These are phyloP conservation scores for Dipteronia dyeriana DNA, from an alignment of 345 rosid genomes.

Conservation along the genomic window DNA sequence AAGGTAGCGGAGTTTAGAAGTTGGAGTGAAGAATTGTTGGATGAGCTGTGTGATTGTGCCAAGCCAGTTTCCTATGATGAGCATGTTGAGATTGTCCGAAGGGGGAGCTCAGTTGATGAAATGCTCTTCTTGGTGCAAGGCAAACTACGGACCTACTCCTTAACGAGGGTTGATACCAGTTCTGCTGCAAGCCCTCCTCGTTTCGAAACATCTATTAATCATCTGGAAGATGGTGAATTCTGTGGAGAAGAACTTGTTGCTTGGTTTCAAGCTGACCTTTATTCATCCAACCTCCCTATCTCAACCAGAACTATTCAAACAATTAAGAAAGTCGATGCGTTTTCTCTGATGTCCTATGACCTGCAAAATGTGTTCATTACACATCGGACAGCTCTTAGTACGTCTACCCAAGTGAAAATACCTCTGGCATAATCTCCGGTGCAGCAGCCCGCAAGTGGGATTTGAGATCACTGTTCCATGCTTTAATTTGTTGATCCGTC, in stretches of 20 bases:
- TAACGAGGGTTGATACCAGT: too few relatives aligned
- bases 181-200: too few relatives aligned
- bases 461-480: too few relatives aligned
- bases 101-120: too few relatives aligned
- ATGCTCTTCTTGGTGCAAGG: conserved; percentile 7
- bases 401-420: too few relatives aligned
- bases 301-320: conserved; percentile 78
- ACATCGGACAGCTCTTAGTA: neutral
- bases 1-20: conserved; percentile 2
- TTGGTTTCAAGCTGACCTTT: conserved; percentile 75
- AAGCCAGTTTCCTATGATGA: neutral
- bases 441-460: too few relatives aligned
- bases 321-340: conserved; percentile 71
- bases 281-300: conserved; percentile 68
- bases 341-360: conserved; percentile 70
- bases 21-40: neutral
- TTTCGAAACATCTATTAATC: too few relatives aligned
- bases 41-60: neutral
- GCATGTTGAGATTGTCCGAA: too few relatives aligned
- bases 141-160: neutral
- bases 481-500: too few relatives aligned
- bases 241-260: conserved; percentile 85
- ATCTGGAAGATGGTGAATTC: conserved; percentile 58
- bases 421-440: too few relatives aligned
- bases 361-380: conserved; percentile 32